Conservation (phyloP, 2,329 filamentous ascomycete species). For the Eutypa lata region DNA sequence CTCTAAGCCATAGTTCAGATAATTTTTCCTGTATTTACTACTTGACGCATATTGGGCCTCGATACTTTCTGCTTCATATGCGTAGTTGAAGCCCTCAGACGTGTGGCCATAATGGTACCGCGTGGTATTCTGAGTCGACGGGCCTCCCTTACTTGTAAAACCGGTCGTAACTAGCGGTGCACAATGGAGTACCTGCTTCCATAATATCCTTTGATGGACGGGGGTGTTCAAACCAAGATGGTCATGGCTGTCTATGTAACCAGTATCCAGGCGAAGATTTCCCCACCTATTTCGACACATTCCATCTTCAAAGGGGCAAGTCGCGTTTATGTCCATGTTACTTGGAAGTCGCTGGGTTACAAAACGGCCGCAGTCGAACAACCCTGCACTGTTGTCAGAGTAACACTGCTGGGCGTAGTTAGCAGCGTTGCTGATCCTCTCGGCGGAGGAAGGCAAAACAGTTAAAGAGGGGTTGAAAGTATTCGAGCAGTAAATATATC, state of each 20-base stretch:
- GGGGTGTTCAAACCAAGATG: slow-evolving; percentile 9
- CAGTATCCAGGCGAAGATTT: slow-evolving; percentile 7
- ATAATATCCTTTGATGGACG: slow-evolving; percentile 1
- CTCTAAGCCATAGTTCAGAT: neutral
- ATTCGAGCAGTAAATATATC: neutral
- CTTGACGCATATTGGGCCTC: neutral
- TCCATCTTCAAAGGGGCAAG: slow-evolving; percentile 2
- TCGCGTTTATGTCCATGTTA: neutral
- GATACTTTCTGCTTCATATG: neutral
- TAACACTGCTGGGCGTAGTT: slow-evolving; percentile 14
- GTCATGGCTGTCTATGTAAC: slow-evolving; percentile 5
- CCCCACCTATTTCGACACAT: slow-evolving; percentile 1
- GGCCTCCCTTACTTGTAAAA: neutral
- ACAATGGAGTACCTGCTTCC: slow-evolving; percentile 7
- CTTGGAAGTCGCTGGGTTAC: neutral
- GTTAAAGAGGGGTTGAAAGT: neutral
- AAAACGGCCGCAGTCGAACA: slow-evolving; percentile 2
- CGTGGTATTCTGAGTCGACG: slow-evolving; percentile 4
- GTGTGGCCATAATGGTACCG: slow-evolving; percentile 6
- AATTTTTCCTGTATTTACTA: neutral
- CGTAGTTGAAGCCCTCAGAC: neutral
- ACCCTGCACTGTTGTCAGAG: neutral
- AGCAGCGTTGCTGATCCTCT: slow-evolving; percentile 5
- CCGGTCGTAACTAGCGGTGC: slow-evolving; percentile 4
- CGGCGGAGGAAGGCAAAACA: neutral